Conservation (phyloP, 1,284 basidiomycete genomes). For the Exobasidium rhododendri region DNA sequence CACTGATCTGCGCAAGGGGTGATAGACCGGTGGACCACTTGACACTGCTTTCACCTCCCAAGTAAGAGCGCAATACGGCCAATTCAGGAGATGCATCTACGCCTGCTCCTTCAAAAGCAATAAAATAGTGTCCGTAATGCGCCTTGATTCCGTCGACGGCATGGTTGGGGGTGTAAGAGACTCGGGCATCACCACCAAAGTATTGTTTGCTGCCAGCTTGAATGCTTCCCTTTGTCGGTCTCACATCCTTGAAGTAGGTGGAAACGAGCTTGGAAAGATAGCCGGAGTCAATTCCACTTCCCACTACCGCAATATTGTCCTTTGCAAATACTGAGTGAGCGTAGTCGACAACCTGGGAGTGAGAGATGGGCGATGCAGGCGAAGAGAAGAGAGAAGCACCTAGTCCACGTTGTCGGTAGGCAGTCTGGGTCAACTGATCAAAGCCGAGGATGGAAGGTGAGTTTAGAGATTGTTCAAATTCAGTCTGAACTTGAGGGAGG, state of each 20-base stretch:
- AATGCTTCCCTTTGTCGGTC: conserved; percentile 23
- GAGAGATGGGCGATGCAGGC: conserved; percentile 42
- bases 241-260: conserved; percentile 36
- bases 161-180: conserved; percentile 42
- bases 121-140: conserved; percentile 46
- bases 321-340: conserved; percentile 43
- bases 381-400: conserved; percentile 51
- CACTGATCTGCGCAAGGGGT: conserved; percentile 35
- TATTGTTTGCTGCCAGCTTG: conserved; percentile 36
- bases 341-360: conserved; percentile 32
- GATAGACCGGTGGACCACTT: conserved; percentile 51
- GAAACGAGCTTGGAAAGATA: conserved; percentile 41
- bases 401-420: conserved; percentile 48
- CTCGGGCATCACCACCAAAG: conserved; percentile 52
- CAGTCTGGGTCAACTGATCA: conserved; percentile 48
- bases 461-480: conserved; percentile 38
- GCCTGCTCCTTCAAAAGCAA: conserved; percentile 48
- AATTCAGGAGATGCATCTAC: conserved; percentile 34
- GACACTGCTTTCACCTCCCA: conserved; percentile 48
- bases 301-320: conserved; percentile 52
- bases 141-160: conserved; percentile 37
- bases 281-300: conserved; percentile 40
- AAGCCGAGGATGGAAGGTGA: conserved; percentile 41
- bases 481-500: conserved; percentile 41
- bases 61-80: conserved; percentile 46